Evolutionary conservation across 441 rosid species (phyloP).

Genomic region (Omphalea diandra): DNA sequence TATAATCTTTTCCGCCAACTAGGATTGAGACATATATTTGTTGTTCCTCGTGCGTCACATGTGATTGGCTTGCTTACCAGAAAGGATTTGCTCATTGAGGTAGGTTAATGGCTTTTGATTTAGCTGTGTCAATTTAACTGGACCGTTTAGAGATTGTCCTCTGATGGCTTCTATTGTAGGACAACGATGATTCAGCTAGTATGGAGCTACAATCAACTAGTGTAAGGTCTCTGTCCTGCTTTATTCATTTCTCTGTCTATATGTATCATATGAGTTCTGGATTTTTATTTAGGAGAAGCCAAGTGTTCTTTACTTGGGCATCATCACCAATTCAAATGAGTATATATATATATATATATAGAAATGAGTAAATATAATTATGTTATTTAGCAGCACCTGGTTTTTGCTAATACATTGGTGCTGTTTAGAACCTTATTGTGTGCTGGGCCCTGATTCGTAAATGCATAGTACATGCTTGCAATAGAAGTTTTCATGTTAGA

Average conservation of each 20-base stretch:
- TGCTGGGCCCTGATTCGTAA: neutral
- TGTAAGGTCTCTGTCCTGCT: conserved; percentile 94
- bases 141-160: conserved; percentile 13
- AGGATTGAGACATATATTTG: conserved; percentile 92
- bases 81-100: conserved; percentile 96
- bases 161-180: conserved; percentile 45
- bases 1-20: conserved; percentile 97
- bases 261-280: conserved; percentile 3
- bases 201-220: conserved; percentile 97
- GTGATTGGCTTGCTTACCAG: conserved; percentile 93
- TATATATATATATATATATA: no score
- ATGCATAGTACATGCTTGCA: neutral
- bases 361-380: no score
- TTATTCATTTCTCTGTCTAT: conserved; percentile 31
- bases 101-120: conserved; percentile 25
- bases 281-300: conserved; percentile 2
- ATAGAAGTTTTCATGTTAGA: neutral
- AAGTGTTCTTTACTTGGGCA: conserved; percentile 9
- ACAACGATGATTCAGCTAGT: conserved; percentile 50
- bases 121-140: neutral
- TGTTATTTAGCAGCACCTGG: neutral
- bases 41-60: conserved; percentile 92
- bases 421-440: neutral
- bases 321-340: neutral
- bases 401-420: neutral